Percentiles rank a stretch among this genome's conserved stretches.
phyloP scores from a whole-genome alignment of 2,329 filamentous ascomycete species.

The Harringtonia lauricola region DNA sequence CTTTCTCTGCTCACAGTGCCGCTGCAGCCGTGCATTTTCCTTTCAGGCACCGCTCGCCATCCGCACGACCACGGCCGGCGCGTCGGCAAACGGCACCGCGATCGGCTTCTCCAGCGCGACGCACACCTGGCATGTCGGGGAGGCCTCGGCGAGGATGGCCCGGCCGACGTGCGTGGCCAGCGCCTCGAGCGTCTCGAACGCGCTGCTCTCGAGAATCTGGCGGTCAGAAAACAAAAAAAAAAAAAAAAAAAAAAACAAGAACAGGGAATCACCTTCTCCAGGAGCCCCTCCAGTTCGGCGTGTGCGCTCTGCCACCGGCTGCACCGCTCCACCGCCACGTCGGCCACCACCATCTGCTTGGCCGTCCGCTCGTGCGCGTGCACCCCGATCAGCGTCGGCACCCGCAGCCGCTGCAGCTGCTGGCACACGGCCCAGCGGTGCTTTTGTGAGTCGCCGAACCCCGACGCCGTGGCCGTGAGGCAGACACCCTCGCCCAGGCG shows the following conservation, averaged over 20 bases:
- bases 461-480: conserved; percentile 8
- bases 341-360: conserved; percentile 10
- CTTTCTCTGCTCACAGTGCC: conserved; percentile 13
- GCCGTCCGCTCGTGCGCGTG: conserved; percentile 55
- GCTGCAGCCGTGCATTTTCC: neutral
- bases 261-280: conserved; percentile 37
- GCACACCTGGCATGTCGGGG: conserved; percentile 39
- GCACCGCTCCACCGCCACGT: conserved; percentile 40
- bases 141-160: conserved; percentile 31
- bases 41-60: conserved; percentile 12
- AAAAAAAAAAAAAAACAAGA: neutral
- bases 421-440: conserved; percentile 19
- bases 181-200: conserved; percentile 53
- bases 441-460: neutral
- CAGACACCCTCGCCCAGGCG: conserved; percentile 11
- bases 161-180: conserved; percentile 38
- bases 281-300: conserved; percentile 41
- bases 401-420: conserved; percentile 43
- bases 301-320: conserved; percentile 26
- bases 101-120: conserved; percentile 61
- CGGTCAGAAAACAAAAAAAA: neutral
- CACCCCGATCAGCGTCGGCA: conserved; percentile 61
- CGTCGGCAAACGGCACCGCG: conserved; percentile 62
- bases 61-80: conserved; percentile 52
- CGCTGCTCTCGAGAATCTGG: conserved; percentile 42